phyloP scores from a whole-genome alignment of 169 alveolate genomes.

The Plasmodium vinckei region DNA sequence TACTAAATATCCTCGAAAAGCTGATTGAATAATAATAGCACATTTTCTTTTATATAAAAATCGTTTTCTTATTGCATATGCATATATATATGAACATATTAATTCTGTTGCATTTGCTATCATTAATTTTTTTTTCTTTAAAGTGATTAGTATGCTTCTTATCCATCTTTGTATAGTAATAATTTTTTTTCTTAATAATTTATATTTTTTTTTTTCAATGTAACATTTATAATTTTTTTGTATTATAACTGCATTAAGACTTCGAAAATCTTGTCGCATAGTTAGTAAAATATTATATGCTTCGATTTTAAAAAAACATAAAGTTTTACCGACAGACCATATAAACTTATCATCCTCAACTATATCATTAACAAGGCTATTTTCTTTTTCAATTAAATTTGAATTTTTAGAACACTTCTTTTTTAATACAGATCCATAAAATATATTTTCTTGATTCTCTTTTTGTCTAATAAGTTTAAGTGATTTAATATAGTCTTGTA shows the following conservation, averaged over 20 bases:
- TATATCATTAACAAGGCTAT: neutral
- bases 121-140: slow-evolving; percentile 35
- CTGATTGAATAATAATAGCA: slow-evolving; percentile 39
- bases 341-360: neutral
- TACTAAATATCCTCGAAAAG: slow-evolving; percentile 17
- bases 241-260: slow-evolving; percentile 67
- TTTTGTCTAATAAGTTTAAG: neutral
- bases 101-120: slow-evolving; percentile 8
- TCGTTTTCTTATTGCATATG: slow-evolving; percentile 17
- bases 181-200: slow-evolving; percentile 53
- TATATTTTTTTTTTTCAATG: slow-evolving; percentile 58
- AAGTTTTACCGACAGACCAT: slow-evolving; percentile 66
- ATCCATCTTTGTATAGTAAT: slow-evolving; percentile 82
- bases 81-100: slow-evolving; percentile 30
- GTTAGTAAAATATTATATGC: slow-evolving; percentile 80
- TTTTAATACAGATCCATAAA: no score
- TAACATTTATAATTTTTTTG: slow-evolving; percentile 79
- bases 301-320: slow-evolving; percentile 74
- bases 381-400: slow-evolving; percentile 1
- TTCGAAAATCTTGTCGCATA: slow-evolving; percentile 80
- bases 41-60: slow-evolving; percentile 30
- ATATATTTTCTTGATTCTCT: neutral
- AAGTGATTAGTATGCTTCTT: slow-evolving; percentile 55
- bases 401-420: neutral
- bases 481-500: slow-evolving; percentile 11